Percentiles rank a stretch among this genome's conserved stretches.
Evolutionary conservation across 2,329 filamentous ascomycete species (phyloP).

Genomic region (Colletotrichum camelliae): DNA sequence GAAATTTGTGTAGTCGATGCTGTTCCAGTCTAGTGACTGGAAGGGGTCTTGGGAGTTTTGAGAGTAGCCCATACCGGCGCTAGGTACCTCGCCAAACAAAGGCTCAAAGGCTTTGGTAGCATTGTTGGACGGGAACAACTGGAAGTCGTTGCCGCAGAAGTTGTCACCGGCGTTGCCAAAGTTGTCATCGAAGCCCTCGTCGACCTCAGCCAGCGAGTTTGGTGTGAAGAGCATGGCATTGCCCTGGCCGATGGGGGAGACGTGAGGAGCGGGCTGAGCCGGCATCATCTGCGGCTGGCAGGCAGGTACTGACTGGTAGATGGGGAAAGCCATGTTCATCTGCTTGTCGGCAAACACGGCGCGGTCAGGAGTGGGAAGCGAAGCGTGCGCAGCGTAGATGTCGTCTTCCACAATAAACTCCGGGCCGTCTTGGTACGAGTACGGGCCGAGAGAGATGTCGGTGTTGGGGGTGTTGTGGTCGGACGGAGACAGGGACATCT

Average conservation of each 20-base stretch:
- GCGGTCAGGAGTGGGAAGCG: constrained; percentile 55
- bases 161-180: constrained; percentile 41
- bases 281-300: constrained; percentile 39
- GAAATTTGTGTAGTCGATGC: constrained; percentile 36
- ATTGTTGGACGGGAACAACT: constrained; percentile 57
- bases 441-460: constrained; percentile 47
- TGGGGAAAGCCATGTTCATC: constrained; percentile 16
- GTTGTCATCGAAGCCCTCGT: constrained; percentile 69
- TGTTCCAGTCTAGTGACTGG: constrained; percentile 46
- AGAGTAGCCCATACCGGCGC: constrained; percentile 55
- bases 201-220: constrained; percentile 63
- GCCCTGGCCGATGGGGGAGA: constrained; percentile 72
- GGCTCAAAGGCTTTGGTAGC: constrained; percentile 49
- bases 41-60: constrained; percentile 60
- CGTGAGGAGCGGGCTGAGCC: constrained; percentile 51
- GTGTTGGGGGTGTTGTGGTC: constrained; percentile 58
- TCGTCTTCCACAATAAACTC: constrained; percentile 69
- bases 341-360: constrained; percentile 26
- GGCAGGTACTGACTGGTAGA: constrained; percentile 34
- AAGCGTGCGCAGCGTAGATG: constrained; percentile 63
- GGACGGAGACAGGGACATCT: constrained; percentile 50
- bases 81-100: constrained; percentile 57
- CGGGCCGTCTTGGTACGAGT: constrained; percentile 62
- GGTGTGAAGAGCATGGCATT: constrained; percentile 75
- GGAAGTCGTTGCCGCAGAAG: constrained; percentile 61